These are phyloP conservation scores for Cladosporium phlei DNA, from an alignment of 2,329 filamentous ascomycete species.

Conservation along the genomic window DNA sequence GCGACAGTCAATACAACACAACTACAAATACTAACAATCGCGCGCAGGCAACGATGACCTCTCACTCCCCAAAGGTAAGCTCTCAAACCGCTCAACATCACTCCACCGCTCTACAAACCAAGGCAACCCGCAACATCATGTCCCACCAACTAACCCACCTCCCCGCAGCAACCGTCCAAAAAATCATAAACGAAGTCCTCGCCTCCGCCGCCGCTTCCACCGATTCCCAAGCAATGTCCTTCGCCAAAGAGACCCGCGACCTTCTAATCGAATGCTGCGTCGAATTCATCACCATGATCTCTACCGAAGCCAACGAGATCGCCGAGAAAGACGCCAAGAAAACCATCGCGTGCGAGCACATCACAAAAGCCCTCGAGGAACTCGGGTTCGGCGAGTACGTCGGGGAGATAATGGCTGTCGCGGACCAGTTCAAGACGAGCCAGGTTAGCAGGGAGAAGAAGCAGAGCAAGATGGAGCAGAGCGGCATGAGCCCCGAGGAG, in stretches of 20 bases:
- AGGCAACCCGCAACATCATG: neutral
- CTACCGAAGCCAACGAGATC: slow-evolving; percentile 98
- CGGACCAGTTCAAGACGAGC: slow-evolving; percentile 85
- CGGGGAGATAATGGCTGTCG: slow-evolving; percentile 77
- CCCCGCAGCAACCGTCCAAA: slow-evolving; percentile 60
- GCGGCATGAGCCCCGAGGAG: slow-evolving; percentile 86
- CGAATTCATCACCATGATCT: slow-evolving; percentile 97
- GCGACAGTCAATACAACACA: neutral
- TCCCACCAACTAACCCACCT: neutral
- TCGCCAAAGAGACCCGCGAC: slow-evolving; percentile 92
- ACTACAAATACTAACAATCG: slow-evolving; percentile 4
- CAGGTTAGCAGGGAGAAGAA: slow-evolving; percentile 98
- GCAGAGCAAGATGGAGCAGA: slow-evolving; percentile 93
- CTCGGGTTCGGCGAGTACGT: slow-evolving; percentile 93
- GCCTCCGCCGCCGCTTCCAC: slow-evolving; percentile 50
- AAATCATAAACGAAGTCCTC: slow-evolving; percentile 92
- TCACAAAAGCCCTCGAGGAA: slow-evolving; percentile 88
- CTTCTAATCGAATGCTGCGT: slow-evolving; percentile 97
- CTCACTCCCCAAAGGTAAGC: slow-evolving; percentile 52
- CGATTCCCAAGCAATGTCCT: slow-evolving; percentile 55
- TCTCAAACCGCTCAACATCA: neutral
- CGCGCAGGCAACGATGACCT: slow-evolving; percentile 50
- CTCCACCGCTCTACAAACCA: neutral
- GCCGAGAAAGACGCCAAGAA: slow-evolving; percentile 99
- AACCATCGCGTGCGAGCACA: slow-evolving; percentile 97